Evolutionary conservation across 371 early-diverging fungal species (phyloP).

Genomic region (Mucor velutinosus): DNA sequence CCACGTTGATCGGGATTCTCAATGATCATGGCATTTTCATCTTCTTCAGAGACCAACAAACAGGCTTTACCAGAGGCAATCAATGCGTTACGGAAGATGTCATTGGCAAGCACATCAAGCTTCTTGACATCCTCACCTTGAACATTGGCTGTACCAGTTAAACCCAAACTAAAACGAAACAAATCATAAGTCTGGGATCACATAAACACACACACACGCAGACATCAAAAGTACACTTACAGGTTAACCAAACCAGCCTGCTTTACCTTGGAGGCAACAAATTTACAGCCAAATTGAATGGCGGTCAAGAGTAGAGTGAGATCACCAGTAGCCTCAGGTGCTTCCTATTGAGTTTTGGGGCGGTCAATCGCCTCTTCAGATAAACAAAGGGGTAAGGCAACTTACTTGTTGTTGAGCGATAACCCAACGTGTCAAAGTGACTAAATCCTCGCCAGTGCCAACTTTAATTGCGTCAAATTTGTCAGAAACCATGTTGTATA

Average conservation of each 20-base stretch:
- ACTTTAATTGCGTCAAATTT: conserved; percentile 49
- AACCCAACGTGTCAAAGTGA: conserved; percentile 94
- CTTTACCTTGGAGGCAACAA: conserved; percentile 94
- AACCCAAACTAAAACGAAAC: conserved; percentile 67
- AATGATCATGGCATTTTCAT: conserved; percentile 91
- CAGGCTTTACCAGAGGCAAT: conserved; percentile 90
- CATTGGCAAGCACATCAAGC: conserved; percentile 95
- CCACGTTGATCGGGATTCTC: conserved; percentile 72
- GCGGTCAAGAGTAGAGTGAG: conserved; percentile 88
- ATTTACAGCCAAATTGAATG: conserved; percentile 96
- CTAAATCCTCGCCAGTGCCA: conserved; percentile 79
- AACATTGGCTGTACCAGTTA: conserved; percentile 86
- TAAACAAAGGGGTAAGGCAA: not conserved
- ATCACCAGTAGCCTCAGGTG: conserved; percentile 92
- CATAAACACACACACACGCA: not conserved
- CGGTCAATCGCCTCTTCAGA: not conserved
- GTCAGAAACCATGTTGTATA: conserved; percentile 12
- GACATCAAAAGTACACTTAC: conserved; percentile 52
- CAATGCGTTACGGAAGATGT: conserved; percentile 96
- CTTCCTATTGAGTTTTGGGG: conserved; percentile 34
- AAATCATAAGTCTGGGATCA: not conserved
- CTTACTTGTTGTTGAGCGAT: conserved; percentile 83
- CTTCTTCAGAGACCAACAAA: conserved; percentile 95
- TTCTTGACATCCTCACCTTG: conserved; percentile 97
- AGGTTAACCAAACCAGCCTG: conserved; percentile 95